Evolutionary conservation across 108 stramenopile species (phyloP).

Genomic region (Discostella stelligeroides): DNA sequence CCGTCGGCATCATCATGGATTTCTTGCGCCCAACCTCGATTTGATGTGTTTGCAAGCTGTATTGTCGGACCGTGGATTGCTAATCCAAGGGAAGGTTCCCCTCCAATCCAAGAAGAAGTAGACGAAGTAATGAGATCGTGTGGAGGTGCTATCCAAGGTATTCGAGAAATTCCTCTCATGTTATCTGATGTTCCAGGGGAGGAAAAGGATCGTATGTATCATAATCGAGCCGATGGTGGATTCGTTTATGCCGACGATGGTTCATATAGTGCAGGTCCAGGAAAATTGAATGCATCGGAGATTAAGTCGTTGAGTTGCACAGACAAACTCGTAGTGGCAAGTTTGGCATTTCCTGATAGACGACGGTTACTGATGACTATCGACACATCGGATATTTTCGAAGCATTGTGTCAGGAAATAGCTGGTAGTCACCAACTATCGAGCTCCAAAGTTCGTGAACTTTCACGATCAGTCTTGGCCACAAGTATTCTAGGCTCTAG

Average conservation of each 20-base stretch:
- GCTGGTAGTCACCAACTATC: no score
- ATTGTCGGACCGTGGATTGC: slow-evolving; percentile 48
- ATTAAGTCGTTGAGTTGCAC: slow-evolving; percentile 3
- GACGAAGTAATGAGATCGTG: slow-evolving; percentile 80
- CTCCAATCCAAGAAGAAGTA: no score
- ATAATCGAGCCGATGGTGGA: slow-evolving; percentile 74
- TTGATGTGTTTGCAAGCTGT: slow-evolving; percentile 58
- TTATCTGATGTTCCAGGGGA: slow-evolving; percentile 5
- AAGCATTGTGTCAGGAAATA: background rate
- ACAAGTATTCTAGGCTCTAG: background rate
- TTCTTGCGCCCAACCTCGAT: slow-evolving; percentile 56
- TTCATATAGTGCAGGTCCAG: slow-evolving; percentile 55
- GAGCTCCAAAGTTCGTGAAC: slow-evolving; percentile 8
- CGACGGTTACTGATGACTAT: slow-evolving; percentile 17
- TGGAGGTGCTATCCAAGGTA: slow-evolving; percentile 78
- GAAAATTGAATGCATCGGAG: background rate
- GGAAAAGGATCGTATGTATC: slow-evolving; percentile 46
- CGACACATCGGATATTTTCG: no score
- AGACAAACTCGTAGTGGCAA: slow-evolving; percentile 28
- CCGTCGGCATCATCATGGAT: slow-evolving; percentile 24
- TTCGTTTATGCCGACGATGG: slow-evolving; percentile 68
- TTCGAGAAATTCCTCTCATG: slow-evolving; percentile 52
- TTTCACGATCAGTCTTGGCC: slow-evolving; percentile 17
- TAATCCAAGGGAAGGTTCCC: background rate
- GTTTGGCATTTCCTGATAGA: slow-evolving; percentile 38